phyloP scores from a whole-genome alignment of 169 alveolate species.

The Cryptosporidium andersoni region DNA sequence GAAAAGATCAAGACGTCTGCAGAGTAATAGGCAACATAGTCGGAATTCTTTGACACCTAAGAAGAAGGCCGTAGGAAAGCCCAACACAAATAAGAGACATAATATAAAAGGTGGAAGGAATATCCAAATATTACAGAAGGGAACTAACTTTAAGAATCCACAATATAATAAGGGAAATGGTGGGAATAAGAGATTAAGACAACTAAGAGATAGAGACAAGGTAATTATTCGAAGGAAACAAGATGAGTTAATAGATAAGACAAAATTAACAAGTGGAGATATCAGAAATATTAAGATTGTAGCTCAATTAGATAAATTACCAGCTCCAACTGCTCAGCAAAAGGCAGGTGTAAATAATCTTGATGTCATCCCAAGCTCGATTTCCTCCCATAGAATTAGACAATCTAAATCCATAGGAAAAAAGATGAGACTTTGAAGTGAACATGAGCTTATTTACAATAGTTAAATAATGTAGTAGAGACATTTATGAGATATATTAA shows the following conservation, averaged over 20 bases:
- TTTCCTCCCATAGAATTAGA: conserved; percentile 31
- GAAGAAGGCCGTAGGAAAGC: background rate
- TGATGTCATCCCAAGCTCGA: conserved; percentile 41
- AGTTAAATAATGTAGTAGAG: no score
- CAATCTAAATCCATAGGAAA: background rate
- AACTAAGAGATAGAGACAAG: background rate
- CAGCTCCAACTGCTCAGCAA: conserved; percentile 62
- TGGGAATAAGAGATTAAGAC: background rate
- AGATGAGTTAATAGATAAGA: background rate
- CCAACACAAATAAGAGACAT: background rate
- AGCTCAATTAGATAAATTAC: conserved; percentile 38
- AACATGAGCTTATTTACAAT: no score
- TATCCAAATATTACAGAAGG: background rate
- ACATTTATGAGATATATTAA: no score
- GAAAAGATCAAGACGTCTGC: conserved; percentile 3
- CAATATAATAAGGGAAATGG: conserved; percentile 1
- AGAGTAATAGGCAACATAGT: background rate
- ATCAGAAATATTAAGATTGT: conserved; percentile 42
- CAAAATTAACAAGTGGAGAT: conserved; percentile 3
- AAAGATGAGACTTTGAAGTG: no score
- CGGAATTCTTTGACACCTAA: background rate
- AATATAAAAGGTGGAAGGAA: background rate
- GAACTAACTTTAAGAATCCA: background rate
- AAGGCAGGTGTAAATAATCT: conserved; percentile 36
- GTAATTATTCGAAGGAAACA: conserved; percentile 9